A percentile compares a stretch with the other conserved stretches of the same genome.
These are phyloP conservation scores for Jacaranda mimosifolia DNA, from an alignment of 257 asterid species.

Conservation along the genomic window DNA sequence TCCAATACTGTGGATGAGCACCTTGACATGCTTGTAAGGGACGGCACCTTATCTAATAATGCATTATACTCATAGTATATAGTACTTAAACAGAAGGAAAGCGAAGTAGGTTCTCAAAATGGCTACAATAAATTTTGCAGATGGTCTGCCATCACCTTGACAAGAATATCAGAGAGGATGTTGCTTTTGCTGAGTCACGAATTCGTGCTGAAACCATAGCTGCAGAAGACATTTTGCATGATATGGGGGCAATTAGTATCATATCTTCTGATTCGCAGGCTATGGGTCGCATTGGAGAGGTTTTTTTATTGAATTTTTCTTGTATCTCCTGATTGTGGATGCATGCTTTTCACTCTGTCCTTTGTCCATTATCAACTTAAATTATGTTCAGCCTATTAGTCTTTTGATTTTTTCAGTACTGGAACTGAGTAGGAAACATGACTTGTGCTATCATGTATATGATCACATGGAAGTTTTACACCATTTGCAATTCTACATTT, in stretches of 20 bases:
- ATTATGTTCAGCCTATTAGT: too few species aligned
- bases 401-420: too few species aligned
- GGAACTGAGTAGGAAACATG: background rate
- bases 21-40: constrained; percentile 97
- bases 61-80: constrained; percentile 22
- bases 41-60: constrained; percentile 34
- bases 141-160: constrained; percentile 99
- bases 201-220: constrained; percentile 99
- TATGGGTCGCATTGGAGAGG: constrained; percentile 99
- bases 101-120: constrained; percentile 32
- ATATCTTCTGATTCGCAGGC: constrained; percentile 99
- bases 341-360: constrained; percentile 1
- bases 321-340: background rate
- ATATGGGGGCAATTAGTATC: constrained; percentile 97
- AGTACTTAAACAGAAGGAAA: constrained; percentile 9
- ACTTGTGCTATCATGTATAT: background rate
- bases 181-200: constrained; percentile 98
- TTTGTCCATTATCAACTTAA: background rate
- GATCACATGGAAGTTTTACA: background rate
- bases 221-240: constrained; percentile 98
- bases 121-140: constrained; percentile 49
- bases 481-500: constrained; percentile 5
- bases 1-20: constrained; percentile 95
- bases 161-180: constrained; percentile 91
- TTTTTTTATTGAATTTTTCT: constrained; percentile 28